phyloP scores from a whole-genome alignment of 768 basidiomycete genomes.

The Hemileccinum rubropunctum region DNA sequence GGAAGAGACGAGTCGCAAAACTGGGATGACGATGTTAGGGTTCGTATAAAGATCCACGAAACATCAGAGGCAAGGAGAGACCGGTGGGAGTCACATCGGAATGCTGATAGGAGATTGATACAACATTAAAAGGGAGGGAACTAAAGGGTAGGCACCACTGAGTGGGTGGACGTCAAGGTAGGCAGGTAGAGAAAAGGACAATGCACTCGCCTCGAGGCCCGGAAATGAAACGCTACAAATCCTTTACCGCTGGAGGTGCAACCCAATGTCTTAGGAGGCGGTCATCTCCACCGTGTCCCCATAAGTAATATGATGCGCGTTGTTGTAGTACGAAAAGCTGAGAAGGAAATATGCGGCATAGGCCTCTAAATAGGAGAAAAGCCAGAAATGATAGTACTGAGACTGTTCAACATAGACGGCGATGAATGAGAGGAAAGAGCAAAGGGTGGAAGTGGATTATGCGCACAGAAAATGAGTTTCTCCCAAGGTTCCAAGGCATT shows the following conservation, averaged over 20 bases:
- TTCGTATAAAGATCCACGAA: background rate
- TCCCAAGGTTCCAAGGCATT: conserved; percentile 69
- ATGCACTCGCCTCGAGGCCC: conserved; percentile 9
- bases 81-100: background rate
- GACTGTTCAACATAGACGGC: conserved; percentile 28
- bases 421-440: background rate
- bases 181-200: background rate
- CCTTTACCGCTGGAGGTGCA: conserved; percentile 23
- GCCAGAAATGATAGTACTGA: conserved; percentile 38
- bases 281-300: conserved; percentile 46
- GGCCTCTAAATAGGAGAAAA: conserved; percentile 47
- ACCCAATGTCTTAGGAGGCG: conserved; percentile 22
- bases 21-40: background rate
- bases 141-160: background rate
- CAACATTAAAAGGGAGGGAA: conserved; percentile 2
- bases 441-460: background rate
- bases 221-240: conserved; percentile 13
- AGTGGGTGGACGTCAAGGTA: conserved; percentile 3
- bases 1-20: conserved; percentile 1
- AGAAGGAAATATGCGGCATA: conserved; percentile 56
- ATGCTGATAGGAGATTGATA: conserved; percentile 4
- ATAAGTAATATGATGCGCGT: conserved; percentile 61
- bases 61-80: background rate
- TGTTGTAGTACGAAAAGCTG: conserved; percentile 51
- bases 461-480: conserved; percentile 57